Base-by-base conservation (phyloP, 148 eudicot genomes). In the Talinum fruticosum region DNA sequence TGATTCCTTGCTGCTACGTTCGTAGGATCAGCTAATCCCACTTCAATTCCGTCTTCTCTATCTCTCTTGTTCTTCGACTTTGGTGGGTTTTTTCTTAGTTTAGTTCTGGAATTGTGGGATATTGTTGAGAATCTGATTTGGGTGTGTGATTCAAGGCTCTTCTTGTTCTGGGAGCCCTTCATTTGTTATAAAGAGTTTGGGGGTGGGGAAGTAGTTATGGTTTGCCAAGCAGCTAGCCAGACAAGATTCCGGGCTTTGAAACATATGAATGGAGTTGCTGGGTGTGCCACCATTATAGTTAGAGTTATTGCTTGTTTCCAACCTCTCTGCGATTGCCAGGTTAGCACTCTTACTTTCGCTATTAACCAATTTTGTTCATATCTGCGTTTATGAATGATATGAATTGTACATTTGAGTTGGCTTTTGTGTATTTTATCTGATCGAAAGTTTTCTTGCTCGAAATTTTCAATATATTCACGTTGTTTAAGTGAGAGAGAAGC, bases 271-370 rank as follows among this genome's bases (percentile, higher is more conserved):
- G 97, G 99, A 79, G 84, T 88, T 86, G 93, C 90, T 81, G 99
- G 99, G 71, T 83, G 81, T 82, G 83, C 94, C 82, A 90, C 99
- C 82, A 88, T 93, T 26, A 88, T 91, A 78, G 96, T 96, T 88
- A 91, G 93, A 89, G 90, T 96, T 45, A 93, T 96, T 79, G 97
- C 94, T 83, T 96, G 99, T 81, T 96, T 95, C 84, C 97, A 93
- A 87, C 94, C 90, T 81, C 94, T 96, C 35, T 87, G 88, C 72
- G 90, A 91, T 87, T 96, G 99, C 82, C 99, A 95, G 99, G 99
- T 92, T 71, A 26, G 76, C 30, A 5, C 57, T n/a, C 18, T 13
- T 45, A 59, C 36, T 26, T 24, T 19, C n/a, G 10, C 14, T 66
- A 19, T 23, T 21, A 35, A n/a, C 15, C 14, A 1, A 68, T 68